These are phyloP conservation scores for Mycena galericulata DNA, from an alignment of 768 basidiomycete species.

Conservation along the genomic window DNA sequence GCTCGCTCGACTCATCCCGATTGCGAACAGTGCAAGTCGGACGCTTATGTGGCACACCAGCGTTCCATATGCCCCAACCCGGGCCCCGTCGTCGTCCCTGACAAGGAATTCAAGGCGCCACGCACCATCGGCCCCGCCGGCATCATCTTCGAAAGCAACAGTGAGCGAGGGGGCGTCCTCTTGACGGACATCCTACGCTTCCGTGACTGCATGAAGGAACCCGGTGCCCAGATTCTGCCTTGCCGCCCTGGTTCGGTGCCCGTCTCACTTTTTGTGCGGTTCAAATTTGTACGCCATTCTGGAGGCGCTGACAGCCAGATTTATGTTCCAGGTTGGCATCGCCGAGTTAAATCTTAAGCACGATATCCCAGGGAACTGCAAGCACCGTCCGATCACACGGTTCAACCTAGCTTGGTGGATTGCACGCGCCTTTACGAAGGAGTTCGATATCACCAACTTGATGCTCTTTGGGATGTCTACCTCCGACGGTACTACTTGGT, in stretches of 20 bases:
- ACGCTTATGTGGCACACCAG: no score
- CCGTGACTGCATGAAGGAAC: neutral
- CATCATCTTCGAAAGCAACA: neutral
- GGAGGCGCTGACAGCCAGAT: neutral
- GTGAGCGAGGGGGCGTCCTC: neutral
- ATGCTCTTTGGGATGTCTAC: neutral
- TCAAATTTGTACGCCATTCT: neutral
- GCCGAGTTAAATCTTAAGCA: neutral
- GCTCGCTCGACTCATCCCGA: no score
- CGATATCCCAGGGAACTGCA: conserved; percentile 2
- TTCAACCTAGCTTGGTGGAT: conserved; percentile 13
- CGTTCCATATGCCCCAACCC: no score
- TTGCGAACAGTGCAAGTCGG: no score
- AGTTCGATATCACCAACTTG: neutral
- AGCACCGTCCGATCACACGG: neutral
- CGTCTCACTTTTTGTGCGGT: neutral
- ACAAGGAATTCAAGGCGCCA: neutral
- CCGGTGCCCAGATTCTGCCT: neutral
- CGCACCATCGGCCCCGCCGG: neutral
- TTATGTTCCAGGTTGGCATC: neutral
- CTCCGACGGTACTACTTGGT: neutral
- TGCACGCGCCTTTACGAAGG: neutral
- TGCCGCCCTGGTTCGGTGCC: neutral
- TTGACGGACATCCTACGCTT: neutral
- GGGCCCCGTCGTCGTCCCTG: no score